A percentile compares a stretch with the other conserved stretches of the same genome.
phyloP scores from a whole-genome alignment of 768 basidiomycete species.

The Auricularia heimuer region DNA sequence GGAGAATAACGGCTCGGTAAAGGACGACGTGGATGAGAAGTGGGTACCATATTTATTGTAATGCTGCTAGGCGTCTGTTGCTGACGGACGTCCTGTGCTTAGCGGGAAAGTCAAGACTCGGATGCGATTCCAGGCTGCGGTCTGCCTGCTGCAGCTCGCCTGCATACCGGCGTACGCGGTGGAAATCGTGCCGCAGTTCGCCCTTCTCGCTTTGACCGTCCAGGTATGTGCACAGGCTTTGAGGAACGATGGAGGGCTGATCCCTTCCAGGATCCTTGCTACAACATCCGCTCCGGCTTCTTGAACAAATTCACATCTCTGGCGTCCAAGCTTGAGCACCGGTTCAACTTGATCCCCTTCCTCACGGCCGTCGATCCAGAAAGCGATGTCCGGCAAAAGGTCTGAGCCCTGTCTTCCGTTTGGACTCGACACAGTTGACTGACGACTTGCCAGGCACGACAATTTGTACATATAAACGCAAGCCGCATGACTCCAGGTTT shows the following conservation, averaged over 20 bases:
- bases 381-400: conserved; percentile 59
- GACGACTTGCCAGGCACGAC: conserved; percentile 9
- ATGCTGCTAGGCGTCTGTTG: background rate
- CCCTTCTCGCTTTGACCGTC: conserved; percentile 57
- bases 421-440: background rate
- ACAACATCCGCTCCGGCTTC: conserved; percentile 72
- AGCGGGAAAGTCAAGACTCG: conserved; percentile 61
- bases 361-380: conserved; percentile 90
- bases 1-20: conserved; percentile 53
- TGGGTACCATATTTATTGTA: conserved; percentile 19
- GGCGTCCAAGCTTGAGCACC: conserved; percentile 50
- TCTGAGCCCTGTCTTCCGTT: conserved; percentile 21
- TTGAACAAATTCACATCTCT: conserved; percentile 62
- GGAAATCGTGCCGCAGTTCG: conserved; percentile 50
- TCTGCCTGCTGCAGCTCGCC: conserved; percentile 70
- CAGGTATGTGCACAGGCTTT: conserved; percentile 42
- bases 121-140: conserved; percentile 73
- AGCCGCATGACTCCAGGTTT: conserved; percentile 10
- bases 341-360: conserved; percentile 80
- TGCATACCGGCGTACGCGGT: conserved; percentile 47
- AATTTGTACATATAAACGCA: conserved; percentile 8
- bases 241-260: too few species aligned
- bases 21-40: conserved; percentile 37
- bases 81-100: background rate
- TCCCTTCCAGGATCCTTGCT: conserved; percentile 68